Evolutionary conservation across 805 yeast genomes (phyloP), one percentile per base, ranked within the genome.

Genomic region (Metschnikowia orientalis): DNA sequence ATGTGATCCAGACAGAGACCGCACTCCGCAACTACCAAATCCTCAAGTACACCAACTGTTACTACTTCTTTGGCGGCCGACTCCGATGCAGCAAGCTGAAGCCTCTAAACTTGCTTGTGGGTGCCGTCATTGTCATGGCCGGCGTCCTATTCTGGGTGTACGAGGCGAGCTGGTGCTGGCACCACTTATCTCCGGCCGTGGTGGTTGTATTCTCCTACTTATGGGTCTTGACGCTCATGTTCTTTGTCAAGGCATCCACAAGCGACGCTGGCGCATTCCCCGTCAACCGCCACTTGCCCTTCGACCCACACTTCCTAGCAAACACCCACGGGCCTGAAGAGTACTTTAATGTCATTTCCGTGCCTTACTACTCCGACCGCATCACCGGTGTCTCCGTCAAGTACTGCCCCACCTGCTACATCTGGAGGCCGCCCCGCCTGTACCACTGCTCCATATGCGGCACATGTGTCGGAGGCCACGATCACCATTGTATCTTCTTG

Each of bases 231-330:
- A 51, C 75, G 2, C n/a, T 75, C 1, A 29, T 53, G 3, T 69
- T 76, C 32, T 75, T 77, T 39, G 35, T 79, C 6, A 67, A 57
- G 35, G 79, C 81, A 0, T 67, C 82, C 0, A 60, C 74, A 2
- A 54, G 71, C 8, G 95, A 85, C 45, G 85, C 94, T 0, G 95
- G 95, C 0, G 54, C 70, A 4, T 48, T 81, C 8, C 89, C 94
- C 1, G 59, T 78, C 38, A 81, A 81, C 54, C 53, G 80, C 4
- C 92, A 85, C 46, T 15, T 77, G 9, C 19, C 71, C 72, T 0
- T 24, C 26, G 19, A 40, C 34, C 10, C 30, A 28, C 29, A 26
- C 21, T 3, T 23, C 27, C 12, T 35, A 26, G 24, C 34, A 18
- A 22, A 10, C 30, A 26, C 16, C 32, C 30, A 13, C 12, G 48